Evolutionary conservation across 306 rosid species (phyloP), one percentile per base, ranked within the genome.

Genomic region (Ormosia semicastrata): DNA sequence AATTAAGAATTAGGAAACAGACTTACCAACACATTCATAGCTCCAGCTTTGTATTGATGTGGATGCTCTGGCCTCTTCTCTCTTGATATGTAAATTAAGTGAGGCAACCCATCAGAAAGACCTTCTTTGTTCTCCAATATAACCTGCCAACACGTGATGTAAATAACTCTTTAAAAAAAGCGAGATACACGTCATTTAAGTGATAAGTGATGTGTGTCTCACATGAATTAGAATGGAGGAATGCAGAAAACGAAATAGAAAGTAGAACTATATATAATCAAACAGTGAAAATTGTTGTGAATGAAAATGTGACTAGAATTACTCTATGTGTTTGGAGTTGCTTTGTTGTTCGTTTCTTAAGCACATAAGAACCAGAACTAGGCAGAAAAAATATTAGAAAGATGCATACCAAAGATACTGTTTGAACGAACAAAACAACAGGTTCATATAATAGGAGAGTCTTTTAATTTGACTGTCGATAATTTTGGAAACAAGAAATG

Each of bases 1-100:
- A 5, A 18, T 50, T 3, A 37, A 36, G 7, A 1, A 14, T 29
- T 62, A 5, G 44, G 24, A 15, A 11, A 50, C 14, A 36, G 80
- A 84, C 46, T 82, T 82, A 90, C 93, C 77, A 90, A 77, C 24
- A 41, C 89, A 56, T 94, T 94, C 95, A 90, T 92, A 43, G 95
- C 94, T 3, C 98, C 98, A 1, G 95, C 95, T 87, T 94, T 94
- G 81, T 85, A 85, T 40, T 89, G 80, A 72, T 90, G 97, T n/a
- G 85, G 71, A 46, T 54, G 37, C 5, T 85, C 57, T 15, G 87
- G 92, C 2, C 69, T 79, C 87, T 94, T 94, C 84, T 92, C 94
- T 82, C 95, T 92, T 0, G 97, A 86, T 8, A 90, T 44, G 74
- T 92, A 94, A 12, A 92, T 59, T 68, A 92, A 85, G 63, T 90